Conservation (phyloP, 2,329 filamentous ascomycete species). For the Aspergillus latus region DNA sequence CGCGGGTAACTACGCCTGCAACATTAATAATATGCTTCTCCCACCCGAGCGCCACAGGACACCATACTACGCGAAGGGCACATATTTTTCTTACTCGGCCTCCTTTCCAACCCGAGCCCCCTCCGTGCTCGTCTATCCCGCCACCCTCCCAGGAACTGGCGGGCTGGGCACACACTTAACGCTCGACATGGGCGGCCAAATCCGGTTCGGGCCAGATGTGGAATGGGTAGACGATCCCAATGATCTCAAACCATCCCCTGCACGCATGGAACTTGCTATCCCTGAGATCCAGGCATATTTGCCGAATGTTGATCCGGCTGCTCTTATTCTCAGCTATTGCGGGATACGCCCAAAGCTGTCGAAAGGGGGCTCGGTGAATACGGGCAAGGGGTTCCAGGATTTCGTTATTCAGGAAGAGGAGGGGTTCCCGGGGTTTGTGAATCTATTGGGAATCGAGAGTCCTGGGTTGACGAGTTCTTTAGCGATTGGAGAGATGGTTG, state of each 20-base stretch:
- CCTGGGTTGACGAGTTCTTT: slow-evolving; percentile 84
- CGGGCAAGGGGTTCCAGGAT: slow-evolving; percentile 70
- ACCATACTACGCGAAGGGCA: slow-evolving; percentile 87
- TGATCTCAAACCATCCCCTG: slow-evolving; percentile 67
- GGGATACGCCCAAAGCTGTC: slow-evolving; percentile 87
- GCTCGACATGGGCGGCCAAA: slow-evolving; percentile 76
- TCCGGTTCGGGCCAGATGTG: slow-evolving; percentile 92
- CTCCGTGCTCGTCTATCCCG: slow-evolving; percentile 79
- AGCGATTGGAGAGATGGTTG: slow-evolving; percentile 79
- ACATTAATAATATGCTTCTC: slow-evolving; percentile 78
- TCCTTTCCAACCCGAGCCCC: slow-evolving; percentile 60
- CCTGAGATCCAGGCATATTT: slow-evolving; percentile 76
- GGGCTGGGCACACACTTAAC: slow-evolving; percentile 95
- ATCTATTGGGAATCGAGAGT: slow-evolving; percentile 89
- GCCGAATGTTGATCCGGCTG: slow-evolving; percentile 65
- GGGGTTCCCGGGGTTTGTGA: slow-evolving; percentile 79
- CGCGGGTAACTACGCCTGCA: slow-evolving; percentile 75
- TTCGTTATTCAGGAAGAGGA: slow-evolving; percentile 78
- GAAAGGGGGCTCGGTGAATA: slow-evolving; percentile 56
- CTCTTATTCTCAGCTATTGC: slow-evolving; percentile 78
- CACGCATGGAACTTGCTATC: slow-evolving; percentile 65
- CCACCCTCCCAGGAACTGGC: slow-evolving; percentile 74
- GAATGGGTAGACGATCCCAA: slow-evolving; percentile 78
- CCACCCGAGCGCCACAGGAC: slow-evolving; percentile 51
- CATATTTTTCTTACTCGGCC: slow-evolving; percentile 82